Base-by-base conservation (phyloP, 352 stramenopile genomes). In the Hyaloperonospora brassicae region DNA sequence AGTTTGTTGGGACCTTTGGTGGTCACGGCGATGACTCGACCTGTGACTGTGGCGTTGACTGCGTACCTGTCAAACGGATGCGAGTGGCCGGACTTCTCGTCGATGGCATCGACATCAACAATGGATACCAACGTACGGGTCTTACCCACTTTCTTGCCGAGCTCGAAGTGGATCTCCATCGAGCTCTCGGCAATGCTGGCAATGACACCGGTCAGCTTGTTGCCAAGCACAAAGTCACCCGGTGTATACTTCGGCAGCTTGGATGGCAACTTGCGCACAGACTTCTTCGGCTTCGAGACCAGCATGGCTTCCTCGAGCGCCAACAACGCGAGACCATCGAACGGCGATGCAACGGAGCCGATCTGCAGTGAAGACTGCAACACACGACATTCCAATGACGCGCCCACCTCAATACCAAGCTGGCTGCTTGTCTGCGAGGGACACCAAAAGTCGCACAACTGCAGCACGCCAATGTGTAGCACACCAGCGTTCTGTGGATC, bases 1-100 rank as follows among this genome's bases (percentile, higher is more conserved):
- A 83, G 76, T 65, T 95, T 84, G 73, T 95, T 93, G 22, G 78
- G 68, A 23, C 85, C 85, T 64, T 93, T 93, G 22, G 76, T 63
- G 0, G 82, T 52, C 10, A 87, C 66, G 7, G 77, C 64, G 24
- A 95, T 64, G 17, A 93, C 64, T 52, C 82, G 79, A 23, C 78
- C 85, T 21, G 60, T 70, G 5, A 95, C 70, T 14, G 76, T 68
- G 54, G 76, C 79, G 62, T 92, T 86, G 21, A 89, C 70, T 27
- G 70, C 78, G 61, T 86, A 95, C 34, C 52, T 67, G 59, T 93
- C 83, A 54, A 95, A 93, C 46, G 85, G 85, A 46, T 95, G 85
- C 24, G 66, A 55, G 38, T 72, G 60, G 10, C 58, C 47, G 24
- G 58, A 57, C 21, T 55, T 57, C 4, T 66, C 70, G n/a, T 66